Percentiles rank a stretch among this genome's conserved stretches.
Conservation (phyloP, 768 basidiomycete species). For the Suillus ampliporus region DNA sequence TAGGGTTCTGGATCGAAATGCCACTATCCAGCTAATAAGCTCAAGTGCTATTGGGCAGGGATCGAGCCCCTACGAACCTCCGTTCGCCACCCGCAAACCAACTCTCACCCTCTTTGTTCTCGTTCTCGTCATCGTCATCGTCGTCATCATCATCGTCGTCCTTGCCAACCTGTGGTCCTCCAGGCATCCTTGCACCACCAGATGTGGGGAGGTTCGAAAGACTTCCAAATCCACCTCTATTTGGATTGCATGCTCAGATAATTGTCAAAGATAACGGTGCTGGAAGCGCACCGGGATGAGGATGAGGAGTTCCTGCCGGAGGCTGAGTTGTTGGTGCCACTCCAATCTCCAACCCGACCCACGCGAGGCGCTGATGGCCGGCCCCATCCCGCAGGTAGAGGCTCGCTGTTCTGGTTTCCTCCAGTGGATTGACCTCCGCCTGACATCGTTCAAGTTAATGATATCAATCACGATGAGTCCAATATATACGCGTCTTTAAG, state of each 20-base stretch:
- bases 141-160: conserved; percentile 59
- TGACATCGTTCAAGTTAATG: conserved; percentile 40
- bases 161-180: conserved; percentile 42
- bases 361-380: conserved; percentile 48
- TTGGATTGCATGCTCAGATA: background rate
- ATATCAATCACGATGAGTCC: background rate
- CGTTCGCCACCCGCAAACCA: conserved; percentile 97
- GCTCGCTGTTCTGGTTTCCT: conserved; percentile 50
- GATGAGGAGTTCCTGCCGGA: conserved; percentile 29
- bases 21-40: conserved; percentile 57
- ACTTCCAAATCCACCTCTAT: conserved; percentile 38
- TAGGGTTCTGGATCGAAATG: conserved; percentile 87
- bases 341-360: conserved; percentile 61
- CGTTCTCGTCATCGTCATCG: conserved; percentile 15
- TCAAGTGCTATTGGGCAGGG: background rate
- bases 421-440: conserved; percentile 52
- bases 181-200: conserved; percentile 22
- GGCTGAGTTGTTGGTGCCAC: conserved; percentile 28
- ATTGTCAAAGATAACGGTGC: background rate
- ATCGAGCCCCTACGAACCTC: conserved; percentile 54
- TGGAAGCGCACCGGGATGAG: conserved; percentile 19
- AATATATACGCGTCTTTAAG: background rate
- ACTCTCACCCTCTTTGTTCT: conserved; percentile 58
- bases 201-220: conserved; percentile 38
- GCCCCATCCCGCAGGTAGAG: conserved; percentile 54